Evolutionary conservation across 352 stramenopile genomes (phyloP).

Genomic region (Phytophthora pinifolia): DNA sequence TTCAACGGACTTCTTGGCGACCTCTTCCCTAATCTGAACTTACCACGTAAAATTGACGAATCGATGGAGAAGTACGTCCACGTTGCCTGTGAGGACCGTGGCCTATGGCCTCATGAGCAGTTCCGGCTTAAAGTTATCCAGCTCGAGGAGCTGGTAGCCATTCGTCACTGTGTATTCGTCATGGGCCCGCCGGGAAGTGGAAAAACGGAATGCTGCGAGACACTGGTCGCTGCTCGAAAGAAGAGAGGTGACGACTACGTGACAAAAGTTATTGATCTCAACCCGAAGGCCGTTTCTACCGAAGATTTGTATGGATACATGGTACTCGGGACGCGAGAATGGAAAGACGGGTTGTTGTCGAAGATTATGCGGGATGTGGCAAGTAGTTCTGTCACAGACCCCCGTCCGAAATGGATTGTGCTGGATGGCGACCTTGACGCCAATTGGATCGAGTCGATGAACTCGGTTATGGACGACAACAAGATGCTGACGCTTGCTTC

Average conservation of each 20-base stretch:
- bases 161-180: slow-evolving; percentile 96
- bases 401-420: slow-evolving; percentile 93
- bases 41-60: slow-evolving; percentile 87
- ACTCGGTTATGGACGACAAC: slow-evolving; percentile 91
- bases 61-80: slow-evolving; percentile 91
- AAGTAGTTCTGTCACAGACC: slow-evolving; percentile 55
- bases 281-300: slow-evolving; percentile 95
- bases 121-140: slow-evolving; percentile 96
- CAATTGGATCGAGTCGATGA: slow-evolving; percentile 92
- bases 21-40: slow-evolving; percentile 92
- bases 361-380: slow-evolving; percentile 94
- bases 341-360: slow-evolving; percentile 94
- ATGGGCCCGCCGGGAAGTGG: slow-evolving; percentile 93
- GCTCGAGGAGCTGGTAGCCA: slow-evolving; percentile 92
- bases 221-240: slow-evolving; percentile 81
- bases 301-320: slow-evolving; percentile 97
- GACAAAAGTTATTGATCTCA: slow-evolving; percentile 89
- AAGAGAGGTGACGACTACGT: slow-evolving; percentile 62
- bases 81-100: slow-evolving; percentile 87
- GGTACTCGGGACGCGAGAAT: slow-evolving; percentile 92
- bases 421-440: slow-evolving; percentile 91
- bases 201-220: slow-evolving; percentile 94
- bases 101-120: slow-evolving; percentile 89
- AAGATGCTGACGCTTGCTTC: slow-evolving; percentile 90
- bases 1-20: slow-evolving; percentile 94